Evolutionary conservation across 2,329 filamentous ascomycete genomes (phyloP).

Genomic region (Tolypocladium ovalisporum): DNA sequence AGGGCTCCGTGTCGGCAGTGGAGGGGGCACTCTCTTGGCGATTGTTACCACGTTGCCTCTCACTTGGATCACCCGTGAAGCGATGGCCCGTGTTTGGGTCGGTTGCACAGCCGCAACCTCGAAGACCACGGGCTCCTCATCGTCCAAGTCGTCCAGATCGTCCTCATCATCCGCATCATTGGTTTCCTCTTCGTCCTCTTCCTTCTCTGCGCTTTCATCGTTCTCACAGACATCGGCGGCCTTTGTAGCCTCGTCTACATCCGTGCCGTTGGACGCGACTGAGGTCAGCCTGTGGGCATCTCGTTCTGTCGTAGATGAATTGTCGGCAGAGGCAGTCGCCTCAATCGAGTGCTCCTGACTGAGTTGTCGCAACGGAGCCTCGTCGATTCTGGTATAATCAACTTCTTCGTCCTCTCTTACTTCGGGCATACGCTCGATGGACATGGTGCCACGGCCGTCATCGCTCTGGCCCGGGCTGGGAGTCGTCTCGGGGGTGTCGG

Average conservation of each 20-base stretch:
- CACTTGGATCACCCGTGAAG: slow-evolving; percentile 56
- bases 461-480: slow-evolving; percentile 44
- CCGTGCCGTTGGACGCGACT: slow-evolving; percentile 10
- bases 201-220: slow-evolving; percentile 11
- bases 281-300: not conserved
- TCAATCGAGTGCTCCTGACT: slow-evolving; percentile 27
- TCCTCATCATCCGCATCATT: slow-evolving; percentile 29
- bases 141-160: slow-evolving; percentile 34
- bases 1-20: slow-evolving; percentile 68
- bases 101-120: slow-evolving; percentile 52
- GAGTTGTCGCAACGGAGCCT: slow-evolving; percentile 35
- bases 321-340: slow-evolving; percentile 2
- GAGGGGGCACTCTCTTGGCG: slow-evolving; percentile 66
- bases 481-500: slow-evolving; percentile 40
- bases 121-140: slow-evolving; percentile 58
- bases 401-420: slow-evolving; percentile 29
- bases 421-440: slow-evolving; percentile 25
- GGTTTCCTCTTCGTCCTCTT: slow-evolving; percentile 12
- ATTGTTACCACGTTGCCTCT: slow-evolving; percentile 78
- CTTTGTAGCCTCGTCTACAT: slow-evolving; percentile 11
- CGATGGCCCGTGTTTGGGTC: slow-evolving; percentile 42
- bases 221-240: slow-evolving; percentile 14
- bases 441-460: slow-evolving; percentile 32
- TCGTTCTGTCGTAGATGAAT: not conserved
- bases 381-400: slow-evolving; percentile 49